A percentile compares a stretch with the other conserved stretches of the same genome.
These are phyloP conservation scores for Poa annua DNA, from an alignment of 176 grass and related monocot genomes.

Conservation along the genomic window DNA sequence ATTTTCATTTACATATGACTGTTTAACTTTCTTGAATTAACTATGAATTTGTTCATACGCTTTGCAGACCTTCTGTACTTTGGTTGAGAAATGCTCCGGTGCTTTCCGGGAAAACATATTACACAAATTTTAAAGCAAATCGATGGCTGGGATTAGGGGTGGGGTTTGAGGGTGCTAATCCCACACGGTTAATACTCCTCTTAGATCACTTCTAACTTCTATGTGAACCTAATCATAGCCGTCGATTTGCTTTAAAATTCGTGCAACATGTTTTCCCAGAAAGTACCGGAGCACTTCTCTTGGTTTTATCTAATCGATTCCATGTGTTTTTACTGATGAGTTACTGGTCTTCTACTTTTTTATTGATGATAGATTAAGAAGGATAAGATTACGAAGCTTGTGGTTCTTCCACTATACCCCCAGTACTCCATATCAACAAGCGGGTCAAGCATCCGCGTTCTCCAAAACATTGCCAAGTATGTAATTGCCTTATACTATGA, in stretches of 20 bases:
- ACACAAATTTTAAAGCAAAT: too few relatives aligned
- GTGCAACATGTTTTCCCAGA: too few relatives aligned
- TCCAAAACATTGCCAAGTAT: conserved; percentile 78
- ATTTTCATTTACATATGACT: conserved; percentile 7
- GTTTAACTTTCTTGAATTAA: background rate
- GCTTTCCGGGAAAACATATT: too few relatives aligned
- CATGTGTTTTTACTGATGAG: background rate
- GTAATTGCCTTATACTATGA: conserved; percentile 19
- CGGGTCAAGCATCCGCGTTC: conserved; percentile 89
- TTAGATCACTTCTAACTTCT: too few relatives aligned
- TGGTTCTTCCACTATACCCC: conserved; percentile 94
- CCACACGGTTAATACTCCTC: too few relatives aligned
- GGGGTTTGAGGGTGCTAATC: too few relatives aligned
- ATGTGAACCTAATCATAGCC: too few relatives aligned
- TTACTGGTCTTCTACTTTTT: conserved; percentile 36
- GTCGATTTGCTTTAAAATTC: too few relatives aligned
- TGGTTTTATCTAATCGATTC: conserved; percentile 10
- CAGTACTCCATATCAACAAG: conserved; percentile 99
- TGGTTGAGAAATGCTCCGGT: too few relatives aligned
- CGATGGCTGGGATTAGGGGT: too few relatives aligned
- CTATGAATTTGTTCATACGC: background rate
- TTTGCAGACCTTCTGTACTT: background rate
- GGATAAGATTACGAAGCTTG: conserved; percentile 89
- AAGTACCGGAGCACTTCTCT: too few relatives aligned
- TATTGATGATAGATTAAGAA: conserved; percentile 77